Base-by-base conservation (phyloP, 768 basidiomycete genomes). In the Xerocomellus amylosporus region DNA sequence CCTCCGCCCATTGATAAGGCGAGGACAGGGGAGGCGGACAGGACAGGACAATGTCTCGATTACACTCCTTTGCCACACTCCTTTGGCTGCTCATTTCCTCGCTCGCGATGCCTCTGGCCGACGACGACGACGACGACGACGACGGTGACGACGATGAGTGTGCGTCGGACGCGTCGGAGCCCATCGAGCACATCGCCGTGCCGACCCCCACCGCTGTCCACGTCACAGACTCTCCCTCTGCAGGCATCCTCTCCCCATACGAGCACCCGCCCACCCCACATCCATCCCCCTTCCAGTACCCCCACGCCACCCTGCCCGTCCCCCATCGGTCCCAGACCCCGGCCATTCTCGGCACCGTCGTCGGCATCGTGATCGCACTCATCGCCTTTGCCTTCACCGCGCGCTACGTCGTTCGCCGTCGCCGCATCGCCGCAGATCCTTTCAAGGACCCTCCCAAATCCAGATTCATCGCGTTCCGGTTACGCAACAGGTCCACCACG, bases 31-130 rank as follows among this genome's bases (percentile, higher is more conserved):
- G 48, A 28, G 9, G 1, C 2, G 12, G 20, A 5, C 8, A 8
- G 9, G 2, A 12, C 10, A 36, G 17, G 40, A 40, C 36, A 17
- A 64, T 65, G 63, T 40, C 44, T 39, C 55, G 30, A 49, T 24
- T 44, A 58, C 64, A 28, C 55, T 67, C 65, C 1, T 63, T 67
- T 40, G 43, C 31, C 12, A 58, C 59, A 28, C 55, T 65, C 64
- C 0, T 61, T 54, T 63, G 46, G 15, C 13, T 60, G 1, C 17
- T 45, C 26, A 6, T 19, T 1, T 30, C 0, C 26, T 19, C 58
- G 22, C 10, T 43, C 9, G 54, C 51, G 17, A 34, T 51, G 22
- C 65, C 65, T 17, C 31, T 53, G 9, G 30, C 30, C 22, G 54
- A 58, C 17, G 53, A 55, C 33, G 60, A 57, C 42, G 53, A 47